These are phyloP conservation scores for Cladosporium sp. DNA, from an alignment of 2,329 filamentous ascomycete genomes.

Conservation along the genomic window DNA sequence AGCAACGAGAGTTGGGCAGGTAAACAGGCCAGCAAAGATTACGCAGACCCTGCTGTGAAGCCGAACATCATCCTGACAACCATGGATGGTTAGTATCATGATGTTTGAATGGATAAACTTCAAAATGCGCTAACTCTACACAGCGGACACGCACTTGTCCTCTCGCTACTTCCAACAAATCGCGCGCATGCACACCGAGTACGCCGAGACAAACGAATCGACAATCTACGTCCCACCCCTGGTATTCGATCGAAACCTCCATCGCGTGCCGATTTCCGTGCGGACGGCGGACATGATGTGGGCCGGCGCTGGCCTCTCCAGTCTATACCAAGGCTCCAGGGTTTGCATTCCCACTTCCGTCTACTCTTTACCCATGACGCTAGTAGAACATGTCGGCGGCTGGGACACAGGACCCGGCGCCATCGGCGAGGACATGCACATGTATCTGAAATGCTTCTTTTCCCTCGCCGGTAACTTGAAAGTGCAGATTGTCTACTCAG, in stretches of 20 bases:
- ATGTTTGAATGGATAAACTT: too few species aligned
- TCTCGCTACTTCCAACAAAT: constrained; percentile 64
- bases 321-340: constrained; percentile 59
- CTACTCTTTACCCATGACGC: constrained; percentile 63
- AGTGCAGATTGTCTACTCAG: constrained; percentile 60
- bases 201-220: constrained; percentile 57
- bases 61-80: constrained; percentile 65
- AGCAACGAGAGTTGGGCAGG: constrained; percentile 72
- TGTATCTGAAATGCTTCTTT: constrained; percentile 77
- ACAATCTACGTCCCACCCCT: constrained; percentile 68
- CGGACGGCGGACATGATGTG: constrained; percentile 69
- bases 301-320: constrained; percentile 67
- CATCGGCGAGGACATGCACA: constrained; percentile 72
- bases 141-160: constrained; percentile 68
- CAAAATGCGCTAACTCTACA: constrained; percentile 11
- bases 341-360: constrained; percentile 70
- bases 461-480: constrained; percentile 66
- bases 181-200: constrained; percentile 57
- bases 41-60: constrained; percentile 45
- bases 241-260: constrained; percentile 70
- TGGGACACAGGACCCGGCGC: constrained; percentile 69
- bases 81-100: constrained; percentile 65
- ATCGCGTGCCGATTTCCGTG: constrained; percentile 63
- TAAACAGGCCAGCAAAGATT: constrained; percentile 60
- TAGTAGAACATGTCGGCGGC: constrained; percentile 65